Base-by-base conservation (phyloP, 345 rosid species). In the Citrus maxima region DNA sequence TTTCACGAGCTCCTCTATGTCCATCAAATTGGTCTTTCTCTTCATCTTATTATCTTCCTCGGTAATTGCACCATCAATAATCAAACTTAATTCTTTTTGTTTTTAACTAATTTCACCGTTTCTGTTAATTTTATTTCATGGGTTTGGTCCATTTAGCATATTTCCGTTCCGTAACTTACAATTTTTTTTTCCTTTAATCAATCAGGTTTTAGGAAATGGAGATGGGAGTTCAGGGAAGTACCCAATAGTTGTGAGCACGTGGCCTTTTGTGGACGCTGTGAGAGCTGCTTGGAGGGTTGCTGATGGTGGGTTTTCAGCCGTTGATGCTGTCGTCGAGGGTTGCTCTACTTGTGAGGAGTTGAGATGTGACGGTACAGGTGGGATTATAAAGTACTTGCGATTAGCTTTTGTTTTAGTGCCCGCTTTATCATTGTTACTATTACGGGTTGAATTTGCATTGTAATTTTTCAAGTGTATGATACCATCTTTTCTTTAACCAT, bases 321-420 rank as follows among this genome's bases (percentile, higher is more conserved):
- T 91, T 7, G 99, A 95, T 46, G 92, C 98, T 9, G 96, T 91
- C 54, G 96, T 90, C n/a, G 95, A 93, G 85, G 99, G 98, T 76
- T 95, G 99, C 80, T 95, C 99, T 42, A 83, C 96, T 81, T 93
- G 99, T 78, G 97, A 92, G 84, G 92, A 86, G 70, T 87, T 95
- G 75, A 86, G 94, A 49, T 95, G 99, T 76, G 99, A 93, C 77
- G 98, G 98, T 70, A 95, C 99, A 83, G 98, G 99, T 91, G 75
- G 54, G 75, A 24, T 59, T 61, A 16, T 14, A 12, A 56, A 56
- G 22, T 73, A 4, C 30, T 14, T 54, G 7, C 32, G 2, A 7
- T 21, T 54, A 54, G 22, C 38, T 63, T 32, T 30, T 28, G 8
- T 22, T 65, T 65, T 4, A 19, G 24, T 34, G 8, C 24, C 34